These are phyloP conservation scores for Fusarium solani-melongenae DNA, from an alignment of 2,329 filamentous ascomycete genomes.

Conservation along the genomic window DNA sequence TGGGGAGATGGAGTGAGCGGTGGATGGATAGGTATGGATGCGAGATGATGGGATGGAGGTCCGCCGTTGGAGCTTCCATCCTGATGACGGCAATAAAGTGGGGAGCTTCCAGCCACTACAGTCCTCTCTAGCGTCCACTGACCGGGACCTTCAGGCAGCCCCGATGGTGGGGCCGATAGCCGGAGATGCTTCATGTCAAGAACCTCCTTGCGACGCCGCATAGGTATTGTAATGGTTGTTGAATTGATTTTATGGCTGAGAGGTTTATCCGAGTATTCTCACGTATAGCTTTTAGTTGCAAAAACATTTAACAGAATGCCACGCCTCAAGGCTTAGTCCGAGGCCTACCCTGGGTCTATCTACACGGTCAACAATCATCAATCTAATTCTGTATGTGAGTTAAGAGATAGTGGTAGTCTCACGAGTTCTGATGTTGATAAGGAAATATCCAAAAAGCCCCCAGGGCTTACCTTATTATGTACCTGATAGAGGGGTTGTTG, in stretches of 20 bases:
- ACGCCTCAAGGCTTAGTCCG: background rate
- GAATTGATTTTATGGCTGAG: background rate
- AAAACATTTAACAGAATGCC: background rate
- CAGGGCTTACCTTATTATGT: background rate
- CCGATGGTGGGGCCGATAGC: slow-evolving; percentile 11
- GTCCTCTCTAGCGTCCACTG: background rate
- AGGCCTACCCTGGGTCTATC: background rate
- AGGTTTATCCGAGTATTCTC: background rate
- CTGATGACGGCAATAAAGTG: slow-evolving; percentile 37
- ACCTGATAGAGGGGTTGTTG: background rate
- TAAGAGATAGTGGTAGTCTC: background rate
- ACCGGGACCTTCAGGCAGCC: background rate
- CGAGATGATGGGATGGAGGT: slow-evolving; percentile 5
- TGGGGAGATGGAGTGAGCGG: background rate
- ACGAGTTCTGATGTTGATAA: background rate
- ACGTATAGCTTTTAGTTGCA: background rate
- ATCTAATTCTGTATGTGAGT: background rate
- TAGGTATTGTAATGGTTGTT: background rate
- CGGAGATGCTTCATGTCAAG: background rate
- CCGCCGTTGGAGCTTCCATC: slow-evolving; percentile 26
- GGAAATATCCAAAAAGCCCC: background rate
- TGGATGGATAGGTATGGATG: background rate
- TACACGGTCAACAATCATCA: background rate
- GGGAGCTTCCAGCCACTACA: slow-evolving; percentile 9
- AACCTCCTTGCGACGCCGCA: background rate